Conservation (phyloP, 805 yeast genomes). For the Wickerhamomyces silvicola region DNA sequence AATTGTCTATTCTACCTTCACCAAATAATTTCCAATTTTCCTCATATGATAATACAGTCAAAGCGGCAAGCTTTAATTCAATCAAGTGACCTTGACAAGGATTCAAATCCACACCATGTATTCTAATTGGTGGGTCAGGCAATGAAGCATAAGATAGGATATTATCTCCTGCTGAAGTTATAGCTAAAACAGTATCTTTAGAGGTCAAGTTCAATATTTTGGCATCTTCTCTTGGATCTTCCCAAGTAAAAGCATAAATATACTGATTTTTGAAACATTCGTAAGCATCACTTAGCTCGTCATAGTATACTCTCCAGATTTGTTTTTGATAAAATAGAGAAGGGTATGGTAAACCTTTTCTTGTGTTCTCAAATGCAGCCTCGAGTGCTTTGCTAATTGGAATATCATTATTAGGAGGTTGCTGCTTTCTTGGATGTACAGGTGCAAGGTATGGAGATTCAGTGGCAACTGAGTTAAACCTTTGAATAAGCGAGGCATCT, state of each 20-base stretch:
- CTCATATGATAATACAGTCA: slow-evolving; percentile 47
- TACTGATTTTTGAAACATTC: slow-evolving; percentile 72
- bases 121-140: slow-evolving; percentile 63
- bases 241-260: slow-evolving; percentile 88
- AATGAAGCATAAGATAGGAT: slow-evolving; percentile 66
- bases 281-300: slow-evolving; percentile 60
- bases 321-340: slow-evolving; percentile 74
- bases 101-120: slow-evolving; percentile 81
- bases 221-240: slow-evolving; percentile 79
- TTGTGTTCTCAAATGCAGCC: slow-evolving; percentile 59
- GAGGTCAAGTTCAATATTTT: slow-evolving; percentile 53
- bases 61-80: slow-evolving; percentile 71
- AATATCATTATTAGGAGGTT: slow-evolving; percentile 13
- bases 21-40: slow-evolving; percentile 77
- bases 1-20: slow-evolving; percentile 54
- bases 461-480: slow-evolving; percentile 67
- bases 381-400: slow-evolving; percentile 66
- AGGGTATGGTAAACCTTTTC: slow-evolving; percentile 69
- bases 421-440: slow-evolving; percentile 18
- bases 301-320: slow-evolving; percentile 75
- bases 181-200: slow-evolving; percentile 71
- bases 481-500: slow-evolving; percentile 41
- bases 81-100: slow-evolving; percentile 78
- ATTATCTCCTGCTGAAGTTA: slow-evolving; percentile 85
- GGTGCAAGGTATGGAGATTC: slow-evolving; percentile 81